Evolutionary conservation across 352 stramenopile genomes (phyloP).

Genomic region (Globisporangium parvum): DNA sequence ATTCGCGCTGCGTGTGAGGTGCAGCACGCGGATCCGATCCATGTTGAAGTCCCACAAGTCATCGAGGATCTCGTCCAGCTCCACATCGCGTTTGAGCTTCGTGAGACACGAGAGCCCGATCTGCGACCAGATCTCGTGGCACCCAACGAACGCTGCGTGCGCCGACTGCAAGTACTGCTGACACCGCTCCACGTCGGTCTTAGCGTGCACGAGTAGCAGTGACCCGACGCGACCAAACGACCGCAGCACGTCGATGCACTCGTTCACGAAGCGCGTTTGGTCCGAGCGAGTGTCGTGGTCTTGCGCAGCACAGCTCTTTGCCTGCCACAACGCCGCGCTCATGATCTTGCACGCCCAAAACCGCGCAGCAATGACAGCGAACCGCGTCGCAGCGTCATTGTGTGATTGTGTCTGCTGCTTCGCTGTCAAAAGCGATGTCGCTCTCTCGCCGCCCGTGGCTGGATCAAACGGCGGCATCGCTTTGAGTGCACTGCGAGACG

Average conservation of each 20-base stretch:
- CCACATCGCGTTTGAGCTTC: conserved; percentile 52
- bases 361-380: conserved; percentile 31
- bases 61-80: conserved; percentile 69
- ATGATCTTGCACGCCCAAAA: conserved; percentile 66
- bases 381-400: conserved; percentile 1
- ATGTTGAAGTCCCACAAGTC: conserved; percentile 79
- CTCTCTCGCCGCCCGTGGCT: not conserved
- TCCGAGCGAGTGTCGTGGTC: conserved; percentile 4
- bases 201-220: conserved; percentile 49
- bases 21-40: conserved; percentile 53
- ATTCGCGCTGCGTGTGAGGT: conserved; percentile 11
- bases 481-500: conserved; percentile 35
- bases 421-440: not conserved
- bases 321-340: conserved; percentile 38
- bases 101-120: conserved; percentile 63
- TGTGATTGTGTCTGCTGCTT: conserved; percentile 7
- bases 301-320: conserved; percentile 10
- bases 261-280: conserved; percentile 34
- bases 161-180: conserved; percentile 50
- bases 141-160: conserved; percentile 43
- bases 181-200: conserved; percentile 38
- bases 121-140: conserved; percentile 46
- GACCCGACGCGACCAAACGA: conserved; percentile 67
- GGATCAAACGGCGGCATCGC: conserved; percentile 5
- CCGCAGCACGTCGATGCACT: conserved; percentile 67